phyloP scores from a whole-genome alignment of 805 yeast genomes.

The Candida incommunis region DNA sequence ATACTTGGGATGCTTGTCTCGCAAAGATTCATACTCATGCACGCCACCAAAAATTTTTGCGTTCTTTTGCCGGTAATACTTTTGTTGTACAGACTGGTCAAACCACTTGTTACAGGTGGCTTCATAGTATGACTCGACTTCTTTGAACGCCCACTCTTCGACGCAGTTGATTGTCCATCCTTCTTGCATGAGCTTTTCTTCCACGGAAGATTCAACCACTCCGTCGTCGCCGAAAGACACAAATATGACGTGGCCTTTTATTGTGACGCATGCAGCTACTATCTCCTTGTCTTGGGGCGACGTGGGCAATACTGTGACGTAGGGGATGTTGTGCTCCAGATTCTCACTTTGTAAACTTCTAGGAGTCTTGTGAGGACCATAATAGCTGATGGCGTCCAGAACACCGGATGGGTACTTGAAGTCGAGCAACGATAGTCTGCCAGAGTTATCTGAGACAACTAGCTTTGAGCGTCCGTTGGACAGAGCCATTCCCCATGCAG shows the following conservation, averaged over 20 bases:
- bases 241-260: constrained; percentile 25
- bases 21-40: background rate
- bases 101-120: constrained; percentile 32
- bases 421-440: constrained; percentile 22
- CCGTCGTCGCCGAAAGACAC: constrained; percentile 3
- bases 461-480: constrained; percentile 23
- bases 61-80: background rate
- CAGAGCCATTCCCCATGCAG: constrained; percentile 51
- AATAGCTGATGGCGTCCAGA: constrained; percentile 13
- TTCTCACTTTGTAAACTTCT: constrained; percentile 9
- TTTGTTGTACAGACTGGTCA: constrained; percentile 18
- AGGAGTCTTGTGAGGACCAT: constrained; percentile 20
- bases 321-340: constrained; percentile 43
- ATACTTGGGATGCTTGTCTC: background rate
- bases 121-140: constrained; percentile 34
- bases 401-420: constrained; percentile 23
- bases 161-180: constrained; percentile 41
- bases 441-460: constrained; percentile 42
- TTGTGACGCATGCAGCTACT: constrained; percentile 29
- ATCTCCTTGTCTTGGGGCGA: constrained; percentile 12
- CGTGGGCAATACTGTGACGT: constrained; percentile 27
- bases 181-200: constrained; percentile 26
- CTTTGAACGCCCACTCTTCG: constrained; percentile 27
- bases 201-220: constrained; percentile 3
- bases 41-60: background rate